phyloP scores from a whole-genome alignment of 352 stramenopile species.

The Blastocystis sp. region DNA sequence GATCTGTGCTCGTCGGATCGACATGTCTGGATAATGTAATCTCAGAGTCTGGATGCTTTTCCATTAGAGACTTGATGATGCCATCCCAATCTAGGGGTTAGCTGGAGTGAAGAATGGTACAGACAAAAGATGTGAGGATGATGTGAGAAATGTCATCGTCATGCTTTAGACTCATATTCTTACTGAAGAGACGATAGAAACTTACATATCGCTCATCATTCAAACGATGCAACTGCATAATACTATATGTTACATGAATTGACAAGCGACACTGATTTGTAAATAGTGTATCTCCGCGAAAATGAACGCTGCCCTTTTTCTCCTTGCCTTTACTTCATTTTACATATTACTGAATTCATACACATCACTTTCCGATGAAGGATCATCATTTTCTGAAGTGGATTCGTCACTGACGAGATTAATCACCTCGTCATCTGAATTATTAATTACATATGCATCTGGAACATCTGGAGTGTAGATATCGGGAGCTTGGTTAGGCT shows the following conservation, averaged over 20 bases:
- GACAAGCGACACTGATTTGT: neutral
- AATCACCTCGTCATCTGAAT: neutral
- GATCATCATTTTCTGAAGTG: neutral
- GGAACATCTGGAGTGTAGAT: neutral
- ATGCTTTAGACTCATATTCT: neutral
- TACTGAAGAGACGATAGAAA: slow-evolving; percentile 20
- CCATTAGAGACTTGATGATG: neutral
- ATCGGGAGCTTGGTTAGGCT: neutral
- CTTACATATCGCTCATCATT: neutral
- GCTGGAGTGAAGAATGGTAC: neutral
- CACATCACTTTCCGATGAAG: no score
- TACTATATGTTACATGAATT: neutral
- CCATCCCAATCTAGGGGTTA: neutral
- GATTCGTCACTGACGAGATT: neutral
- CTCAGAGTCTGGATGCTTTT: neutral
- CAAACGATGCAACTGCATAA: neutral
- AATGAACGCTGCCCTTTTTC: neutral
- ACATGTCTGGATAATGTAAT: slow-evolving; percentile 16
- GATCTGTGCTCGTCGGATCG: neutral
- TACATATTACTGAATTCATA: no score
- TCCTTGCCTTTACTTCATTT: no score
- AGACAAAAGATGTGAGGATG: slow-evolving; percentile 2
- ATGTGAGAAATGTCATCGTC: slow-evolving; percentile 16
- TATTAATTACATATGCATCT: neutral
- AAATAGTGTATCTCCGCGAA: slow-evolving; percentile 29